Percentiles rank a stretch among this genome's conserved stretches.
Evolutionary conservation across 352 stramenopile genomes (phyloP).

Genomic region (Globisporangium heterothallicum): DNA sequence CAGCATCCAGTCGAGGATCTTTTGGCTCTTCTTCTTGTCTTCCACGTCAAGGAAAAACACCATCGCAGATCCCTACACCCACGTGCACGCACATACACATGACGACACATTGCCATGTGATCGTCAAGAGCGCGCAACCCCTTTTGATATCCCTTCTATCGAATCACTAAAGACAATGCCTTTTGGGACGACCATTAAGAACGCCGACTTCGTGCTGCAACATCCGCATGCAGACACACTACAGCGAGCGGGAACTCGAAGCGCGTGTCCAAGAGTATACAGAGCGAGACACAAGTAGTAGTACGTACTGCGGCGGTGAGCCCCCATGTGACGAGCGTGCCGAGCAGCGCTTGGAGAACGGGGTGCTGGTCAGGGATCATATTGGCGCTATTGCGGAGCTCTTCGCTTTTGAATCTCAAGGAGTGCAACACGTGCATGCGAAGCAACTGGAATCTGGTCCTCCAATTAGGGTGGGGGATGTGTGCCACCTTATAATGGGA

Average conservation of each 20-base stretch:
- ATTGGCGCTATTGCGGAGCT: background rate
- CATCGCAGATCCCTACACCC: constrained; percentile 51
- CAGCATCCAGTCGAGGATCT: constrained; percentile 82
- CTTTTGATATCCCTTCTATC: too few relatives aligned
- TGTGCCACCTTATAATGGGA: constrained; percentile 1
- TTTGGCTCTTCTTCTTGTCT: constrained; percentile 64
- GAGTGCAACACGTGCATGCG: constrained; percentile 3
- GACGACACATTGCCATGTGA: background rate
- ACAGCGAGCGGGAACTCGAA: too few relatives aligned
- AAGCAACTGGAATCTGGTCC: too few relatives aligned
- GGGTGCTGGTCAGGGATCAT: constrained; percentile 79
- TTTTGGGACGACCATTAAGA: too few relatives aligned
- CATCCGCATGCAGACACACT: too few relatives aligned
- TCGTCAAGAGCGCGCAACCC: too few relatives aligned
- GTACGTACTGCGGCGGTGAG: constrained; percentile 64
- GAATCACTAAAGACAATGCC: too few relatives aligned
- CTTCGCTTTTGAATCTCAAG: constrained; percentile 8
- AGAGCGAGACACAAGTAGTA: background rate
- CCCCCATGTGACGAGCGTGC: constrained; percentile 80
- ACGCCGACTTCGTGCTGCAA: too few relatives aligned
- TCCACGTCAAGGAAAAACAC: constrained; percentile 83
- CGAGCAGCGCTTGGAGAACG: constrained; percentile 74
- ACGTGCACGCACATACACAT: background rate
- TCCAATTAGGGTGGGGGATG: too few relatives aligned
- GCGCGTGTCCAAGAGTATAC: too few relatives aligned